Base-by-base conservation (phyloP, 495 filamentous ascomycete genomes). In the Antarctomyces pellizariae region DNA sequence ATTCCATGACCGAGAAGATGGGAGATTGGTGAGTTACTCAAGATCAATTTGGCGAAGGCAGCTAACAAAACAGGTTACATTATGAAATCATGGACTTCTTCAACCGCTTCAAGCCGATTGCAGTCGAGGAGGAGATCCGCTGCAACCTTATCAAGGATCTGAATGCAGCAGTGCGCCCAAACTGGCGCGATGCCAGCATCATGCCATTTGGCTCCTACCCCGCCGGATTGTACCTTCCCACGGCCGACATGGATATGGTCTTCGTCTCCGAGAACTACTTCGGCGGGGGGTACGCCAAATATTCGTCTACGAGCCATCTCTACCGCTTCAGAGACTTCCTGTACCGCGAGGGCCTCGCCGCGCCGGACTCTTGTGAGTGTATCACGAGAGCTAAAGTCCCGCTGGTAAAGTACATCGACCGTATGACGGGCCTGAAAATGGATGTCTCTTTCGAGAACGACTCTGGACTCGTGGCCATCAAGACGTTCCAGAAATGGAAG, bases 401-500 rank as follows among this genome's bases (percentile, higher is more conserved):
- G 0, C 65, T 97, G n/a, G 53, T 93, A 43, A 97, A 97, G 41
- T 95, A 71, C 36, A 49, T 75, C 17, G 83, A 95, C 33, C 50
- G 44, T 23, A 27, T 54, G 24, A 90, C 82, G 2, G 61, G 62
- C 5, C 53, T 97, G 22, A 70, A 66, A 21, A 67, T 95, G 12
- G 86, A 97, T 42, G 50, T 95, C 21, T 93, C 84, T 1, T 92
- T 97, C 42, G 89, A 97, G 49, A 95, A 93, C 39, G 46, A 66
- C 14, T 74, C 68, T 20, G 86, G 86, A 3, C 33, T 91, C 13
- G 45, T 60, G 2, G 82, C 83, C 12, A 75, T 82, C 36, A 41
- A 63, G 9, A 91, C 77, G 0, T 91, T 90, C 42, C 48, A 63
- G 24, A 41, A 47, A 1, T 97, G 86, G 86, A 79, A 74, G 36